Base-by-base conservation (phyloP, 306 rosid genomes). In the Acacia acuminata region DNA sequence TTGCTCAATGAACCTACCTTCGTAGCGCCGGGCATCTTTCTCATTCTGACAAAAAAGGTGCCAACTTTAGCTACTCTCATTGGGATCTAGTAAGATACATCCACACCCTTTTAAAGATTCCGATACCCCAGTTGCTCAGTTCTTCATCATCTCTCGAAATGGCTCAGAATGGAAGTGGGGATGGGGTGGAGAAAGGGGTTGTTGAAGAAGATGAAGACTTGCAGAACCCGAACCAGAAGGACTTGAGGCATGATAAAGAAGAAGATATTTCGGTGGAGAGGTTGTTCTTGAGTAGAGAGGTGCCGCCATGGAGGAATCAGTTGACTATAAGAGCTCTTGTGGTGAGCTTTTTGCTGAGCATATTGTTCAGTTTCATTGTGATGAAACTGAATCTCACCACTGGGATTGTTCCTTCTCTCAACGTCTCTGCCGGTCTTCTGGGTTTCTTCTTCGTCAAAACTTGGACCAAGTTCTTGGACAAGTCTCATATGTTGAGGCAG, bases 351-450 rank as follows among this genome's bases (percentile, higher is more conserved):
- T 38, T 17, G 32, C 40, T 81, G 27, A 81, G 84, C 56, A n/a
- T 81, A 4, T 30, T 81, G 67, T 81, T 81, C 75, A 16, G n/a
- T 42, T 63, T 81, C 73, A 74, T 81, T 47, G 80, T 81, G 0
- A 81, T 81, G 84, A 81, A 81, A 36, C 75, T 81, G 43, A 81
- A 50, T 13, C 84, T 81, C 79, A 81, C 84, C 45, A 63, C 69
- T 11, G 84, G 80, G 19, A 81, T 81, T 50, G 38, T 74, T 5
- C 84, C 84, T 50, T 81, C 84, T 10, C 84, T 81, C 45, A 81
- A 81, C 14, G 84, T 81, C 32, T 81, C 84, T 65, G 84, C 84
- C 10, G 84, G 84, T 2, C 79, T 81, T 11, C 19, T 81, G 79
- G 79, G 84, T 4, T 81, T 81, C 79, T 73, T 81, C 79, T 81